Percentiles rank a stretch among this genome's conserved stretches.
Conservation (phyloP, 306 rosid genomes). For the Malus sylvestris region DNA sequence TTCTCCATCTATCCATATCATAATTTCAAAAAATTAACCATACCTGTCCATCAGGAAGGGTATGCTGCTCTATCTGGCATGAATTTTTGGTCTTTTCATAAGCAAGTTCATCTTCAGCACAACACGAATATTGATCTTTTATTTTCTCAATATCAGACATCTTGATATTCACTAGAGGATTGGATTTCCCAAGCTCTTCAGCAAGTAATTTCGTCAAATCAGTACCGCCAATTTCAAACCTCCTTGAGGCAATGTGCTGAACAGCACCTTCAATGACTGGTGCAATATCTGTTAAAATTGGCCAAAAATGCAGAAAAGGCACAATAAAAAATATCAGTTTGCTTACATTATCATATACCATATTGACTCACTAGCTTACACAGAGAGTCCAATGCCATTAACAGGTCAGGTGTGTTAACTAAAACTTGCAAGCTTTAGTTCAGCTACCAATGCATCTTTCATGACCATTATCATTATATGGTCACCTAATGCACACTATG, state of each 20-base stretch:
- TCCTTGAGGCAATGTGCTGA: constrained; percentile 91
- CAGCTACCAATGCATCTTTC: not conserved
- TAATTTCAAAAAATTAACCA: not conserved
- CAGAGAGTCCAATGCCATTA: not conserved
- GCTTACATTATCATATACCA: not conserved
- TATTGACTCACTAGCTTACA: not conserved
- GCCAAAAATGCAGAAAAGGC: constrained; percentile 13
- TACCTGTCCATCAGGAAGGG: constrained; percentile 99
- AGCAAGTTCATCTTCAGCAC: constrained; percentile 92
- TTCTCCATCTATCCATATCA: not conserved
- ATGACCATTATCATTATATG: not conserved
- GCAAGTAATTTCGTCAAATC: constrained; percentile 84
- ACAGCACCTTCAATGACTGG: constrained; percentile 99
- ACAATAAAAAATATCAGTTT: constrained; percentile 1
- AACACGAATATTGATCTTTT: constrained; percentile 76
- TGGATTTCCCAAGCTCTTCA: constrained; percentile 79
- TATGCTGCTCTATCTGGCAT: constrained; percentile 67
- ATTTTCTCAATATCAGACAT: constrained; percentile 79
- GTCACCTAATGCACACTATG: not conserved
- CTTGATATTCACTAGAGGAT: constrained; percentile 62
- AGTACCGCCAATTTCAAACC: constrained; percentile 90
- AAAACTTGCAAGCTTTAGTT: not conserved
- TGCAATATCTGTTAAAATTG: constrained; percentile 64
- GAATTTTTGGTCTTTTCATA: constrained; percentile 53
- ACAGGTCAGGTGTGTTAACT: not conserved